Evolutionary conservation across 495 filamentous ascomycete species (phyloP).

Genomic region (Penicillium cataractarum): DNA sequence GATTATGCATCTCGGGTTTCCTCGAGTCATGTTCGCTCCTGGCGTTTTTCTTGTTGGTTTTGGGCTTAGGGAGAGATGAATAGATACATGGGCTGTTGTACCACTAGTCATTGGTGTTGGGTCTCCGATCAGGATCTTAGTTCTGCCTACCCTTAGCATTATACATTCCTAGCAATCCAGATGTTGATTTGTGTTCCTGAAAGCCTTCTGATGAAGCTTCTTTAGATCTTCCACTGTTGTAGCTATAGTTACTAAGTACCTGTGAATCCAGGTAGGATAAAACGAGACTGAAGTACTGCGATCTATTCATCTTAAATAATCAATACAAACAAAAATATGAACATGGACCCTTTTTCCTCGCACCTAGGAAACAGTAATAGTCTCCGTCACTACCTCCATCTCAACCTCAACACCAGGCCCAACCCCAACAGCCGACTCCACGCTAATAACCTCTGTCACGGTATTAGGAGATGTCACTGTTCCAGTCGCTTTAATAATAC

Average conservation of each 20-base stretch:
- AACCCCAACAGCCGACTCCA: background rate
- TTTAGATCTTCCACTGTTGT: background rate
- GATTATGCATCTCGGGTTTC: constrained; percentile 5
- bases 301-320: background rate
- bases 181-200: background rate
- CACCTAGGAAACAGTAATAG: background rate
- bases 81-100: constrained; percentile 4
- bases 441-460: background rate
- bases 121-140: background rate
- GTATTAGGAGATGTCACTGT: background rate
- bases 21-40: background rate
- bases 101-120: background rate
- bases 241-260: background rate
- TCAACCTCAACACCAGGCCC: background rate
- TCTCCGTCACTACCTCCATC: background rate
- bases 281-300: background rate
- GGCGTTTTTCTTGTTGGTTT: constrained; percentile 1
- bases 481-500: background rate
- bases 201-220: background rate
- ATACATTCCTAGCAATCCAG: background rate
- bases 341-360: background rate
- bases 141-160: background rate
- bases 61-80: background rate
- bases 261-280: background rate
- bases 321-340: background rate